Base-by-base conservation (phyloP, 2,329 filamentous ascomycete genomes). In the Aschersonia sp. region DNA sequence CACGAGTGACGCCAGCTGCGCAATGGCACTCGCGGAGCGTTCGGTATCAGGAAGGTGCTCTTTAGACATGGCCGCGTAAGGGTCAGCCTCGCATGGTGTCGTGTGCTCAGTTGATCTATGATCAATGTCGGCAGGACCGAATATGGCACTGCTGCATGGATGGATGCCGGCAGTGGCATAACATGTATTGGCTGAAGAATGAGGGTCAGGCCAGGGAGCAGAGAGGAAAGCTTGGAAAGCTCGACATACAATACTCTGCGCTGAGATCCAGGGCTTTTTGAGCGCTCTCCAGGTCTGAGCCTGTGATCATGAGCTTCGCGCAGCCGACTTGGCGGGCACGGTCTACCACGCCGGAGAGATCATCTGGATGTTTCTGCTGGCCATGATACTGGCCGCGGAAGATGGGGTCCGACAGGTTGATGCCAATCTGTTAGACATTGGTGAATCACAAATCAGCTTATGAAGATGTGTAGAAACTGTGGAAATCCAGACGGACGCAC, bases 101-200 rank as follows among this genome's bases (percentile, higher is more conserved):
- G 68, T 71, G 32, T 55, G 51, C 7, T 50, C 49, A 32, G 41
- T 35, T 55, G 74, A 69, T 44, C 68, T 67, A 45, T 68, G 64
- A 50, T 72, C 68, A 49, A 69, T 62, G 45, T 69, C 67, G 5
- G 64, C 59, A 51, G 70, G 67, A 54, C 84, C 82, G 62, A 98
- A 94, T 47, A 84, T 78, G 52, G 83, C 78, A 54, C 85, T 86
- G 53, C 80, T 84, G 66, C 92, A 98, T 11, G 92, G 92, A 62
- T 98, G 92, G 42, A 98, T 87, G 53, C 92, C 92, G 8, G 94
- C 82, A 1, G 92, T 98, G 29, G 84, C 82, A 63, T 87, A 98
- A 58, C 94, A 87, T 35, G 80, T 76, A 22, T 83, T 84, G 29
- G 87, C 85, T 88, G 50, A 4, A 35, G 14, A n/a, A 41, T 11